Conservation (phyloP, 2,329 filamentous ascomycete species). For the Diaporthe aspalathi region DNA sequence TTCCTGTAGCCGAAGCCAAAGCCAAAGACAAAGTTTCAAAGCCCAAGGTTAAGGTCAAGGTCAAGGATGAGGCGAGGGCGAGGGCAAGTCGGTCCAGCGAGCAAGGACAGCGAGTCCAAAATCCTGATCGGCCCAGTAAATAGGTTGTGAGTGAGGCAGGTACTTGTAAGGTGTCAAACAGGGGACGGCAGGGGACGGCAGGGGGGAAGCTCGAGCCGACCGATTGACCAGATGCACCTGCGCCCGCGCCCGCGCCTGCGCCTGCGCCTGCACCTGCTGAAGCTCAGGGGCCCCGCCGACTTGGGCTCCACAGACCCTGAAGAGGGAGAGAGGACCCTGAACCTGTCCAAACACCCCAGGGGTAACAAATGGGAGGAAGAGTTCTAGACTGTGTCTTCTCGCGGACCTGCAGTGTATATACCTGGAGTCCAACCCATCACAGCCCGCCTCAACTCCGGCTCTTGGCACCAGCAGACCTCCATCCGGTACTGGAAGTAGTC, state of each 20-base stretch:
- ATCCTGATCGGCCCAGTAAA: slow-evolving; percentile 14
- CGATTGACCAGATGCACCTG: background rate
- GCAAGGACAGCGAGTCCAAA: background rate
- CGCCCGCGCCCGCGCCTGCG: background rate
- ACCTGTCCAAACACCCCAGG: slow-evolving; percentile 4
- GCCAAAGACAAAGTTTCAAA: slow-evolving; percentile 8
- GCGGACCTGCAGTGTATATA: too few species aligned
- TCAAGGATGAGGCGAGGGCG: too few species aligned
- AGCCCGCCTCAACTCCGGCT: background rate
- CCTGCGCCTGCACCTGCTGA: background rate
- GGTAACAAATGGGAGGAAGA: background rate
- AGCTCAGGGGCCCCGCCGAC: slow-evolving; percentile 4
- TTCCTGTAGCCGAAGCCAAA: slow-evolving; percentile 16
- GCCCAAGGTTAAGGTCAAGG: background rate
- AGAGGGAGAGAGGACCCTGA: slow-evolving; percentile 3
- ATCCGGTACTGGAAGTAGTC: slow-evolving; percentile 6
- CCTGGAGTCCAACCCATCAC: background rate
- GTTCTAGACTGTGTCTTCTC: slow-evolving; percentile 1
- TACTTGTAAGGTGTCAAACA: slow-evolving; percentile 24
- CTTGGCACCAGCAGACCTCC: background rate
- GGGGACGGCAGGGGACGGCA: slow-evolving; percentile 25
- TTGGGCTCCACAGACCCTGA: slow-evolving; percentile 5
- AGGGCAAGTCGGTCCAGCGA: background rate
- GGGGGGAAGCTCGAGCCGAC: slow-evolving; percentile 18
- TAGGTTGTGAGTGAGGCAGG: background rate